A percentile compares a stretch with the other conserved stretches of the same genome.
phyloP scores from a whole-genome alignment of 208 protist genomes.

The Trypanosoma brucei region DNA sequence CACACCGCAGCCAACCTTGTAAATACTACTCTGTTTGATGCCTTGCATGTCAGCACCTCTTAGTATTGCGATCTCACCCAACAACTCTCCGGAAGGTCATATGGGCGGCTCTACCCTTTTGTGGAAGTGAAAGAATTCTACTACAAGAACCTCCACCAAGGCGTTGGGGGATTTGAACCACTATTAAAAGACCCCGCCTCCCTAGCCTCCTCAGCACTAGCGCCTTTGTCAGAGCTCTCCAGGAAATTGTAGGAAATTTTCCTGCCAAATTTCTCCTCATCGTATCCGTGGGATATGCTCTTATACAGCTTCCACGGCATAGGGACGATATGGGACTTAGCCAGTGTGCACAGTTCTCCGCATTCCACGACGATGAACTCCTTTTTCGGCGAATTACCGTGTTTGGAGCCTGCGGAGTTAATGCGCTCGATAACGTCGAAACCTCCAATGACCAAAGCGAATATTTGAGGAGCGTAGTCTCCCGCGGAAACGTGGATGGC shows the following conservation, averaged over 20 bases:
- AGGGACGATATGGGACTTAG: constrained; percentile 73
- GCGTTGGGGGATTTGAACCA: background rate
- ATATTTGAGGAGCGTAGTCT: constrained; percentile 80
- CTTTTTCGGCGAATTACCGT: constrained; percentile 79
- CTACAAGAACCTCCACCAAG: constrained; percentile 21
- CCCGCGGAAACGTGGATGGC: constrained; percentile 78
- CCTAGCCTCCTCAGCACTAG: background rate
- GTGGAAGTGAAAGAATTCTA: constrained; percentile 1
- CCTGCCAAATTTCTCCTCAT: constrained; percentile 78
- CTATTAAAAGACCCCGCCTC: background rate
- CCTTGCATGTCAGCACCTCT: too few relatives aligned
- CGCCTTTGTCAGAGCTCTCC: constrained; percentile 28
- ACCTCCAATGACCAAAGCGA: constrained; percentile 78
- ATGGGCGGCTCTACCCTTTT: too few relatives aligned
- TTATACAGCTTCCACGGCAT: constrained; percentile 87
- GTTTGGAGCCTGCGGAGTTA: constrained; percentile 66
- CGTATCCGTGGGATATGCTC: constrained; percentile 66
- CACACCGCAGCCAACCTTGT: background rate
- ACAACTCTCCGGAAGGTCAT: background rate
- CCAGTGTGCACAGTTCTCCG: constrained; percentile 85
- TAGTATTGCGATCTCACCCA: background rate
- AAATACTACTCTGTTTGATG: background rate
- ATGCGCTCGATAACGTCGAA: constrained; percentile 88
- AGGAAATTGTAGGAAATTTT: constrained; percentile 27
- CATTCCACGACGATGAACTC: constrained; percentile 71